Conservation (phyloP, 129 eudicot species). For the Solidago caesia region DNA sequence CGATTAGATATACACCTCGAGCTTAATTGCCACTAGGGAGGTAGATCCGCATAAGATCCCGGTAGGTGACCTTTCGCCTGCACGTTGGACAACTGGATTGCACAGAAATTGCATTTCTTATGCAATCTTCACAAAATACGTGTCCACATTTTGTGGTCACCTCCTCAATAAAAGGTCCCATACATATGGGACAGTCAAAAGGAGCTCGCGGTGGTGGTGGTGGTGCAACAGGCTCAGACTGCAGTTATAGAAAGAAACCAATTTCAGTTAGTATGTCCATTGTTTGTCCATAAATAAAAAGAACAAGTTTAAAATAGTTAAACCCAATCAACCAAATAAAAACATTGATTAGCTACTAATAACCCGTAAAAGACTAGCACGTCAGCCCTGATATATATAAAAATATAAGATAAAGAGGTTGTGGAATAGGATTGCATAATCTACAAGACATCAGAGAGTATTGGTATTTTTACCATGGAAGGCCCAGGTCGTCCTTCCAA, state of each 20-base stretch:
- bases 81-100: background rate
- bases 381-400: background rate
- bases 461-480: slow-evolving; percentile 2
- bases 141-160: slow-evolving; percentile 14
- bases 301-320: background rate
- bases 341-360: background rate
- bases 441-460: background rate
- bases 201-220: slow-evolving; percentile 13
- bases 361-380: background rate
- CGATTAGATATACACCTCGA: slow-evolving; percentile 4
- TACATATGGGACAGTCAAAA: slow-evolving; percentile 5
- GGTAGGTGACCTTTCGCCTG: background rate
- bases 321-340: background rate
- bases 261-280: slow-evolving; percentile 4
- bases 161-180: background rate
- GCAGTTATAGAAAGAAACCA: slow-evolving; percentile 19
- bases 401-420: background rate
- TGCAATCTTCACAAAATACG: slow-evolving; percentile 9
- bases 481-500: background rate
- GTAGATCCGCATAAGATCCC: slow-evolving; percentile 18
- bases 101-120: background rate
- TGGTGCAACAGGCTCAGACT: background rate
- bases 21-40: slow-evolving; percentile 35
- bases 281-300: background rate
- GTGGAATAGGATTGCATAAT: background rate